These are phyloP conservation scores for Aspergillus fumigatiaffinis DNA, from an alignment of 2,329 filamentous ascomycete genomes.

Conservation along the genomic window DNA sequence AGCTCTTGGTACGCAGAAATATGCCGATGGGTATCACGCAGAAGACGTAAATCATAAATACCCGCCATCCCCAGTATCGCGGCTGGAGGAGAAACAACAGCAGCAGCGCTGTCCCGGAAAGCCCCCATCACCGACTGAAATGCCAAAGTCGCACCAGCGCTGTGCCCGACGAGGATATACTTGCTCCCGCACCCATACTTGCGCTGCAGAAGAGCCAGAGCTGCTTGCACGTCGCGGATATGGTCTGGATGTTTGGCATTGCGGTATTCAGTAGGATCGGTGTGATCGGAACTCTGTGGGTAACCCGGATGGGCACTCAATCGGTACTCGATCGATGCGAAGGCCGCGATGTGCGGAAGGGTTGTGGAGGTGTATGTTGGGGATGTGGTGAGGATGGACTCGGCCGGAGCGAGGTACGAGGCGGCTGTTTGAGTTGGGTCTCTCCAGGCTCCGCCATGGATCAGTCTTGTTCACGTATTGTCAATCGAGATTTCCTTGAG, in stretches of 20 bases:
- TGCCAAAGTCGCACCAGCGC: conserved; percentile 45
- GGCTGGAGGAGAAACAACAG: conserved; percentile 23
- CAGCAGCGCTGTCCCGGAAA: conserved; percentile 13
- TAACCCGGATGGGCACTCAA: conserved; percentile 40
- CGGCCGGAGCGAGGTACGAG: conserved; percentile 32
- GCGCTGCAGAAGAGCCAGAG: conserved; percentile 38
- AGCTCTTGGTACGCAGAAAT: conserved; percentile 38
- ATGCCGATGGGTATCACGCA: conserved; percentile 32
- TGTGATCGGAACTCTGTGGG: conserved; percentile 33
- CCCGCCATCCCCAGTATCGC: conserved; percentile 43
- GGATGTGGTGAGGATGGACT: conserved; percentile 27
- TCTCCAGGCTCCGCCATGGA: conserved; percentile 50
- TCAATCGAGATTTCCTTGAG: background rate
- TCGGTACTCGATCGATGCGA: conserved; percentile 47
- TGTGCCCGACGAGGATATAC: conserved; percentile 46
- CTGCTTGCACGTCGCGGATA: conserved; percentile 39
- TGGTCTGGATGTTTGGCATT: conserved; percentile 44
- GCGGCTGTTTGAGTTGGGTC: conserved; percentile 39
- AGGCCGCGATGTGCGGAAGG: conserved; percentile 30
- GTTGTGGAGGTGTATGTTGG: conserved; percentile 8
- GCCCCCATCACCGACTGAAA: conserved; percentile 41
- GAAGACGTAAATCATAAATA: conserved; percentile 41
- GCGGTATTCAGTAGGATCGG: conserved; percentile 26
- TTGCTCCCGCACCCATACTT: conserved; percentile 36
- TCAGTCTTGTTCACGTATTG: conserved; percentile 29